phyloP scores from a whole-genome alignment of 768 basidiomycete species.

The Termitomyces titanicus region DNA sequence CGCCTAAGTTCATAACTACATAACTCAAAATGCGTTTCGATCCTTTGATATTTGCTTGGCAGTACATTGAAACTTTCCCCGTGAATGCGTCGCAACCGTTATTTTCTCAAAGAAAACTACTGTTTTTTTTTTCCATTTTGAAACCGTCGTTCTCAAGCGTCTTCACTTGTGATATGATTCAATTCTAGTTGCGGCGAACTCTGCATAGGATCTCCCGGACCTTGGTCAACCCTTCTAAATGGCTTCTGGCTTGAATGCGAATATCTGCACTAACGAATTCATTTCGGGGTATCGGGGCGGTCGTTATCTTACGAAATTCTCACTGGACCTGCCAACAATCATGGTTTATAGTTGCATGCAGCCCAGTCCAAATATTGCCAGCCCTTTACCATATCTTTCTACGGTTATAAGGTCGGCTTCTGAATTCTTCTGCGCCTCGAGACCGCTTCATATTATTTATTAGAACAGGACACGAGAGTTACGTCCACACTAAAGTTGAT shows the following conservation, averaged over 20 bases:
- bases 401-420: not conserved
- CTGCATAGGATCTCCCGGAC: not conserved
- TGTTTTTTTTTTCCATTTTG: not conserved
- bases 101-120: not conserved
- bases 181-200: not conserved
- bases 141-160: not conserved
- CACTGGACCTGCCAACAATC: not conserved
- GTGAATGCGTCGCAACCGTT: not conserved
- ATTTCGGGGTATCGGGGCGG: not conserved
- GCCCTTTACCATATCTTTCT: not conserved
- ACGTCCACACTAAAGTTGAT: not conserved
- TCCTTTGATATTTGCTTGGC: not conserved
- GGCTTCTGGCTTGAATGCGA: too few species aligned
- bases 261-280: not conserved
- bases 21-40: not conserved
- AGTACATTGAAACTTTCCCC: not conserved
- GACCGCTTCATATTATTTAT: constrained; percentile 1
- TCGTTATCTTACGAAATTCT: not conserved
- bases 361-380: not conserved
- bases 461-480: not conserved
- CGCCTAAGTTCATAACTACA: too few species aligned
- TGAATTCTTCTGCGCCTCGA: not conserved
- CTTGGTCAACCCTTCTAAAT: too few species aligned
- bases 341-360: not conserved
- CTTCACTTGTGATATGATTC: not conserved